A percentile compares a stretch with the other conserved stretches of the same genome.
Conservation (phyloP, 257 asterid species). For the Solanum etuberosum region DNA sequence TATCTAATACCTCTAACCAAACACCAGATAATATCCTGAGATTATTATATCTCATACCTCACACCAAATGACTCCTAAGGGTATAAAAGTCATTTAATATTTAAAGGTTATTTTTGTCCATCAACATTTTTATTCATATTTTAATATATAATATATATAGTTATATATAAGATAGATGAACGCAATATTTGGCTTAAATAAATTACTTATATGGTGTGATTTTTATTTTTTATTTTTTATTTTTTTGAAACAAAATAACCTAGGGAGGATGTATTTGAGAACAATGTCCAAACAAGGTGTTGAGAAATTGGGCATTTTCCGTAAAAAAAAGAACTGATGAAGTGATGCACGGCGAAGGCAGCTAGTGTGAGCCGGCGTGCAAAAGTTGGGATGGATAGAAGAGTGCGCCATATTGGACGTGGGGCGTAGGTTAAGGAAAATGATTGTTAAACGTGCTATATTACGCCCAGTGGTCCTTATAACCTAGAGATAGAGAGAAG, state of each 20-base stretch:
- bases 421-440: neutral
- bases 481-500: neutral
- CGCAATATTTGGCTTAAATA: neutral
- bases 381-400: neutral
- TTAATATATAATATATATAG: too few relatives aligned
- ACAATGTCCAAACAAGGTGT: neutral
- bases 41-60: neutral
- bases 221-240: too few relatives aligned
- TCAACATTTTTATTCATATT: too few relatives aligned
- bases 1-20: neutral
- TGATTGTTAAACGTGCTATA: neutral
- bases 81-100: neutral
- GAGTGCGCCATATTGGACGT: too few relatives aligned
- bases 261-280: neutral
- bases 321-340: neutral
- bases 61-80: neutral
- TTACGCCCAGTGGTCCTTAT: neutral
- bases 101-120: neutral
- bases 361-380: neutral
- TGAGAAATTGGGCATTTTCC: neutral
- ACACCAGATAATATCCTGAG: neutral
- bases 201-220: neutral
- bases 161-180: neutral
- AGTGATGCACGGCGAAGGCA: neutral
- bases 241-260: neutral